A percentile compares a stretch with the other conserved stretches of the same genome.
Evolutionary conservation across 1,284 basidiomycete genomes (phyloP).

Genomic region (Kwoniella shivajii): DNA sequence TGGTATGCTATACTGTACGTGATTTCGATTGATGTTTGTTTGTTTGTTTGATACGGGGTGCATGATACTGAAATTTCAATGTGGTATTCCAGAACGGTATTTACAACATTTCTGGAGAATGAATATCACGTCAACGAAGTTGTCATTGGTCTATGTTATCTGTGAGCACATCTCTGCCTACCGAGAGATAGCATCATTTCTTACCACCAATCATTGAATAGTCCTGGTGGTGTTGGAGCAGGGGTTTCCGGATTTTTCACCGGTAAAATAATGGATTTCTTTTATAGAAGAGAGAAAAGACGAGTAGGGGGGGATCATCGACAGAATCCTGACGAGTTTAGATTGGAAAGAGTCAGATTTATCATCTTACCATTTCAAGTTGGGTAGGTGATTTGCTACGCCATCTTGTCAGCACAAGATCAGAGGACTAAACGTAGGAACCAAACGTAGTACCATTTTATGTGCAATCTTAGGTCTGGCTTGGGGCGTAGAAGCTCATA

Average conservation of each 20-base stretch:
- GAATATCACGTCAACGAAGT: slow-evolving; percentile 37
- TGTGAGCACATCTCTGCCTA: too few relatives aligned
- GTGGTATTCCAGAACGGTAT: slow-evolving; percentile 31
- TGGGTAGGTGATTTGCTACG: too few relatives aligned
- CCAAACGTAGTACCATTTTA: slow-evolving; percentile 24
- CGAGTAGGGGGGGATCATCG: slow-evolving; percentile 39
- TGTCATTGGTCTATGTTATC: slow-evolving; percentile 43
- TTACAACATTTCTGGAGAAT: slow-evolving; percentile 38
- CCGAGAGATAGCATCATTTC: too few relatives aligned
- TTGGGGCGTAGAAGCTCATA: slow-evolving; percentile 35
- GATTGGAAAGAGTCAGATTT: slow-evolving; percentile 38
- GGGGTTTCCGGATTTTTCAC: slow-evolving; percentile 33
- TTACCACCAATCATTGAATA: too few relatives aligned
- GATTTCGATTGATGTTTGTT: not conserved
- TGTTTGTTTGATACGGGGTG: not conserved
- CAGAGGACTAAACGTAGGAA: not conserved
- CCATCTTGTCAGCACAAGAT: too few relatives aligned
- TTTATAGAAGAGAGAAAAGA: slow-evolving; percentile 35
- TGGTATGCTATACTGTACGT: slow-evolving; percentile 44
- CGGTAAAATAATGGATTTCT: slow-evolving; percentile 40
- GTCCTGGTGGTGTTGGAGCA: slow-evolving; percentile 40
- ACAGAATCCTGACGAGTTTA: slow-evolving; percentile 30
- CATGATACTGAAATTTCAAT: not conserved
- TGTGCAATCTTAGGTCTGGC: slow-evolving; percentile 34
- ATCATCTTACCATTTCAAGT: slow-evolving; percentile 30